Conservation (phyloP, 495 filamentous ascomycete genomes). For the Tuber brumale region DNA sequence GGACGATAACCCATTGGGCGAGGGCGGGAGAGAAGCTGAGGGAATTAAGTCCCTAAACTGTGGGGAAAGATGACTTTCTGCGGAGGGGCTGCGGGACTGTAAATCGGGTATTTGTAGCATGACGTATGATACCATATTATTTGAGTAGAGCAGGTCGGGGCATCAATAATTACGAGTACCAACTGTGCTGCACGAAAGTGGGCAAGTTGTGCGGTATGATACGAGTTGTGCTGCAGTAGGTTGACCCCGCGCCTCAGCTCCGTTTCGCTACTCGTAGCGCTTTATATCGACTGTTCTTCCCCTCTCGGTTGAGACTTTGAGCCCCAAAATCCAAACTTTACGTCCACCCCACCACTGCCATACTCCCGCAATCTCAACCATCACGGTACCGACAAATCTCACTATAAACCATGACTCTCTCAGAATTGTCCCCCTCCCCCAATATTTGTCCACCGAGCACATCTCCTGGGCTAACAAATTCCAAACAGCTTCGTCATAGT, state of each 20-base stretch:
- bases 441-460: background rate
- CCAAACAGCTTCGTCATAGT: background rate
- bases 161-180: no score
- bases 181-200: background rate
- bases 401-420: background rate
- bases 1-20: background rate
- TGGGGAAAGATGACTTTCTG: background rate
- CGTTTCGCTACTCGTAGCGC: background rate
- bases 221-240: background rate
- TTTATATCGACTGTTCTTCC: background rate
- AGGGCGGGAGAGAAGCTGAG: background rate
- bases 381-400: background rate
- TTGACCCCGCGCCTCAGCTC: background rate
- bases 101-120: background rate
- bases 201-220: background rate
- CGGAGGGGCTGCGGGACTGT: background rate
- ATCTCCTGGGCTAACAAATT: background rate
- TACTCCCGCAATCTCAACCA: background rate
- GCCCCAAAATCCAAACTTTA: background rate
- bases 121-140: background rate
- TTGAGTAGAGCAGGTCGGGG: background rate
- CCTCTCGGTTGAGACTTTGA: background rate
- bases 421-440: background rate
- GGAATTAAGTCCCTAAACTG: background rate
- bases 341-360: background rate